Base-by-base conservation (phyloP, 2,329 filamentous ascomycete species). In the Monosporascus ibericus region DNA sequence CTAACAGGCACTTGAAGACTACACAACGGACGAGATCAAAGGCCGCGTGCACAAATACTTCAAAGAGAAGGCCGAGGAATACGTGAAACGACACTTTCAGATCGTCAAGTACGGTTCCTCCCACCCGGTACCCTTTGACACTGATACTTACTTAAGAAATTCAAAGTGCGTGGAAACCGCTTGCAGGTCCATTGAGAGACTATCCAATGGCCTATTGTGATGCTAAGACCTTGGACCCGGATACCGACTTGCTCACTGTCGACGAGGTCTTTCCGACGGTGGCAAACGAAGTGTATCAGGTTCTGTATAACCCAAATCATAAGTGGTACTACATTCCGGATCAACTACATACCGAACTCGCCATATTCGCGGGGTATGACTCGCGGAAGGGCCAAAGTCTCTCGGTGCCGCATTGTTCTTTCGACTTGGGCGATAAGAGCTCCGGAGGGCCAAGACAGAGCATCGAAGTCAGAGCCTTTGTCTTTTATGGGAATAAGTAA, bases 251-350 rank as follows among this genome's bases (percentile, higher is more conserved):
- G 14, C 34, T 58, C 37, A 37, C 30, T 7, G 58, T 58, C 44
- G 58, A 60, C 48, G 56, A 58, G 48, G 58, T 60, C 22, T 60
- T 58, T 40, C 58, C 58, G 17, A 57, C 54, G 0, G 56, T 58
- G 25, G 58, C 56, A 30, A 58, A 58, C 47, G 54, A 58, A 48
- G 55, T 57, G 38, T 58, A 47, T 24, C 56, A 58, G 49, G 54
- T 58, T 24, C 48, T 48, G n/a, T 44, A 53, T 34, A 57, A 47
- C 44, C 56, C 54, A 11, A 51, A 52, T n/a, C 56, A 58, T 47
- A 47, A 48, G 17, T 58, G 56, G 56, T 58, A 57, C 49, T 58
- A 57, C 36, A 37, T 58, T 22, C 56, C 56, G 2, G 54, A 58
- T 48, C 56, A 58, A 48, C 42, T 52, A 30, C 52, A n/a, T 6